Percentiles rank a stretch among this genome's conserved stretches.
phyloP scores from a whole-genome alignment of 1,284 basidiomycete species.

The Pholiota adiposa region DNA sequence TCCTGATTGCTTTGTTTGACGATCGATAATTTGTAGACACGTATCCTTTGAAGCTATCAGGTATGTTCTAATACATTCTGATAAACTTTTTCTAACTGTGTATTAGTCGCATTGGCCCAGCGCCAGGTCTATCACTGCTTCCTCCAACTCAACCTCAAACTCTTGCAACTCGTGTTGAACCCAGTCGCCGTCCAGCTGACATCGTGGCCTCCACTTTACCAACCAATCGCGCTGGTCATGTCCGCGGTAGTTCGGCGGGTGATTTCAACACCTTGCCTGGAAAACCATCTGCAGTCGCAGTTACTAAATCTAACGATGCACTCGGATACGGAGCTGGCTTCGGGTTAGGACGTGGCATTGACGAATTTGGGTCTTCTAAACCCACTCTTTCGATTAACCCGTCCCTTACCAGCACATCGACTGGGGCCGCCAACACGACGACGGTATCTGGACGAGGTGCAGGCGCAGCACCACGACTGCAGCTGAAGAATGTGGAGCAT shows the following conservation, averaged over 20 bases:
- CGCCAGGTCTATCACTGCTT: constrained; percentile 62
- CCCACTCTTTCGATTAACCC: constrained; percentile 10
- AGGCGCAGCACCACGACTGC: constrained; percentile 28
- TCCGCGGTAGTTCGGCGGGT: constrained; percentile 13
- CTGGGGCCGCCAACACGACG: constrained; percentile 6
- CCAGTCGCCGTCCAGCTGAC: constrained; percentile 22
- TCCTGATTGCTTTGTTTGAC: constrained; percentile 1
- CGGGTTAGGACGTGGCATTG: constrained; percentile 12
- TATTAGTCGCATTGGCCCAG: constrained; percentile 70
- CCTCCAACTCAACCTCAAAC: constrained; percentile 27
- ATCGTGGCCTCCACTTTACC: constrained; percentile 29
- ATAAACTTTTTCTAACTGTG: constrained; percentile 8
- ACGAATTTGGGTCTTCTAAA: constrained; percentile 20
- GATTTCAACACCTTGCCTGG: constrained; percentile 23
- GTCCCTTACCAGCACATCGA: constrained; percentile 6
- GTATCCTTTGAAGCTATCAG: constrained; percentile 70
- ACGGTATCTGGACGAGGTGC: constrained; percentile 7
- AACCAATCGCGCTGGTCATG: constrained; percentile 21
- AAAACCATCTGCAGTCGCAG: not conserved
- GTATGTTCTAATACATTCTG: constrained; percentile 35
- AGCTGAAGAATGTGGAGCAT: constrained; percentile 36
- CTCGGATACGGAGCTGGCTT: constrained; percentile 29
- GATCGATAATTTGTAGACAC: constrained; percentile 40
- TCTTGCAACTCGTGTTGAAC: constrained; percentile 25
- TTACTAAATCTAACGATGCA: constrained; percentile 30